These are phyloP conservation scores for Diutina mesorugosa DNA, from an alignment of 1,139 yeast genomes.

Conservation along the genomic window DNA sequence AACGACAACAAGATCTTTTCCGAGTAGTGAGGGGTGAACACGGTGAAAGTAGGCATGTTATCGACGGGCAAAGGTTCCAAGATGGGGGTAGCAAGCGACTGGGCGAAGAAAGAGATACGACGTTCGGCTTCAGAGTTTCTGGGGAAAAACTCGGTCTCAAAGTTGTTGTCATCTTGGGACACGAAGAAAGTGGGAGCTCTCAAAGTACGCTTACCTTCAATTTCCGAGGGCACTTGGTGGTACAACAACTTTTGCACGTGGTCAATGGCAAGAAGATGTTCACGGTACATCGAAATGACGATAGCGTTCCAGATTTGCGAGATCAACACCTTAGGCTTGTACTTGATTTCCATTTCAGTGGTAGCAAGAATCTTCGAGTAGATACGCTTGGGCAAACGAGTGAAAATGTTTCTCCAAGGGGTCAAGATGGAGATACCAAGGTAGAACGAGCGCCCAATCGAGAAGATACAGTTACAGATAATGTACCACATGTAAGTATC, in stretches of 20 bases:
- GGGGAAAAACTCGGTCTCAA: slow-evolving; percentile 94
- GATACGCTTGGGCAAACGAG: slow-evolving; percentile 95
- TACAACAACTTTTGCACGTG: slow-evolving; percentile 94
- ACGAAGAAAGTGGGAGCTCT: slow-evolving; percentile 98
- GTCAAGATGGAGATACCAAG: slow-evolving; percentile 96
- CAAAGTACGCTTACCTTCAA: slow-evolving; percentile 95
- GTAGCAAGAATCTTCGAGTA: slow-evolving; percentile 96
- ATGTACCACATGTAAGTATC: slow-evolving; percentile 99
- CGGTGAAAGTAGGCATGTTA: slow-evolving; percentile 98
- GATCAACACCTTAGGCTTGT: slow-evolving; percentile 94
- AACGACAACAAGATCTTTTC: slow-evolving; percentile 91
- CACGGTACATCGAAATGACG: slow-evolving; percentile 97
- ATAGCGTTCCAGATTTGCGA: slow-evolving; percentile 99
- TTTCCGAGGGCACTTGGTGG: slow-evolving; percentile 95
- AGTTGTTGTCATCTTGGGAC: slow-evolving; percentile 92
- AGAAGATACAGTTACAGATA: slow-evolving; percentile 85
- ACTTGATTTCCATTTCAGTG: slow-evolving; percentile 97
- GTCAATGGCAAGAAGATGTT: slow-evolving; percentile 91
- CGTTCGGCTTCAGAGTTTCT: slow-evolving; percentile 96
- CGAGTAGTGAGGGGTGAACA: slow-evolving; percentile 93
- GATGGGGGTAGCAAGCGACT: slow-evolving; percentile 94
- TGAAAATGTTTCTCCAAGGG: slow-evolving; percentile 98
- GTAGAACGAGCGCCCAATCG: slow-evolving; percentile 95
- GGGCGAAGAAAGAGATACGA: slow-evolving; percentile 98
- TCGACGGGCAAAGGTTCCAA: slow-evolving; percentile 98